A percentile compares a stretch with the other conserved stretches of the same genome.
Conservation (phyloP, 169 alveolate species). For the Perkinsus chesapeaki region DNA sequence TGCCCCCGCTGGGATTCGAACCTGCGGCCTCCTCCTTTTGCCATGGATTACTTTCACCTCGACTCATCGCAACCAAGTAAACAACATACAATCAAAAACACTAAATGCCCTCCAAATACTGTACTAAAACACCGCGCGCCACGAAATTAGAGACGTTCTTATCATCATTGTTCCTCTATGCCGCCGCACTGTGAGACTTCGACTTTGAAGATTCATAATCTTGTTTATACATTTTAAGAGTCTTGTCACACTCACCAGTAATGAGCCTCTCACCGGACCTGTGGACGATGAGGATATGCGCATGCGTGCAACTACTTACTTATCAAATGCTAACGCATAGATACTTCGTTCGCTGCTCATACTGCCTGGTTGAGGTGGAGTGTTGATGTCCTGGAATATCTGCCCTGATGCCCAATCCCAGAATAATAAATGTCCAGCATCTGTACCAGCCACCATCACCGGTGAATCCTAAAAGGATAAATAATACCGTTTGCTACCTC, state of each 20-base stretch:
- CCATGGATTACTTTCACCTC: not conserved
- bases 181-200: not conserved
- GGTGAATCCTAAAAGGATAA: constrained; percentile 49
- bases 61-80: not conserved
- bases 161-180: no score
- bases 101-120: not conserved
- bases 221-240: constrained; percentile 64
- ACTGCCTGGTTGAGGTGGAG: constrained; percentile 71
- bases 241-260: constrained; percentile 83
- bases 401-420: constrained; percentile 80
- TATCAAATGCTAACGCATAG: constrained; percentile 68
- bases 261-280: constrained; percentile 55
- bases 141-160: not conserved
- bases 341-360: constrained; percentile 71
- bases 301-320: no score
- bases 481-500: no score
- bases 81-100: not conserved
- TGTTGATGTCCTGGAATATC: constrained; percentile 55
- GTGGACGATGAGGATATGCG: no score
- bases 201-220: not conserved
- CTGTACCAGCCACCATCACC: constrained; percentile 72
- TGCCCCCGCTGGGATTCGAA: not conserved
- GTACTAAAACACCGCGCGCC: not conserved
- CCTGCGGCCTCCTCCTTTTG: not conserved
- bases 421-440: constrained; percentile 62